Evolutionary conservation across 306 rosid genomes (phyloP).

Genomic region (Malus sylvestris): DNA sequence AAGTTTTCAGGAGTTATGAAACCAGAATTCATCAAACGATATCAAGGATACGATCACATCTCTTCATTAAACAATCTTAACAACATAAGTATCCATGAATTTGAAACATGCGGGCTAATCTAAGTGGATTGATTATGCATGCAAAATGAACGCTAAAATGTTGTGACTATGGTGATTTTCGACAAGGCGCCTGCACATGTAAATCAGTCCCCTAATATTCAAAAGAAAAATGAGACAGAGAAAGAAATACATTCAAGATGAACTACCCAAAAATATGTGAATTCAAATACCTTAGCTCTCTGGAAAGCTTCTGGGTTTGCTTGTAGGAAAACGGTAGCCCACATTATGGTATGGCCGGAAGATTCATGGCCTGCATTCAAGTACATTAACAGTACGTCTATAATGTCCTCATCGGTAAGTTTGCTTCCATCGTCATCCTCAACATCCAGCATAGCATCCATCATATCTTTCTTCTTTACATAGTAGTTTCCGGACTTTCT

Average conservation of each 20-base stretch:
- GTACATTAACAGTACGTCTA: slow-evolving; percentile 80
- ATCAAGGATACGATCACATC: too few species aligned
- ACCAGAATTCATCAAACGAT: not conserved
- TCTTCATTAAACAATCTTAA: too few species aligned
- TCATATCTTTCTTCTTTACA: slow-evolving; percentile 54
- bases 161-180: not conserved
- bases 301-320: slow-evolving; percentile 47
- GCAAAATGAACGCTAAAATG: not conserved
- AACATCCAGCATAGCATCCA: slow-evolving; percentile 73
- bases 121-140: not conserved
- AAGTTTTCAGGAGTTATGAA: not conserved
- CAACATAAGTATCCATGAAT: not conserved
- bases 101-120: not conserved
- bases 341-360: slow-evolving; percentile 86
- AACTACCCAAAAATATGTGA: not conserved
- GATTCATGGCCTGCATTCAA: slow-evolving; percentile 96
- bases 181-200: not conserved
- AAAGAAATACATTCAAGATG: not conserved
- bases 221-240: not conserved
- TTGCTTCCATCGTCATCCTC: slow-evolving; percentile 73
- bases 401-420: slow-evolving; percentile 54
- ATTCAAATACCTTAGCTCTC: slow-evolving; percentile 61
- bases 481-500: slow-evolving; percentile 6
- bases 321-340: slow-evolving; percentile 56
- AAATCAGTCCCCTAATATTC: not conserved